Evolutionary conservation across 306 rosid genomes (phyloP), one percentile per base, ranked within the genome.

Genomic region (Urtica urens): DNA sequence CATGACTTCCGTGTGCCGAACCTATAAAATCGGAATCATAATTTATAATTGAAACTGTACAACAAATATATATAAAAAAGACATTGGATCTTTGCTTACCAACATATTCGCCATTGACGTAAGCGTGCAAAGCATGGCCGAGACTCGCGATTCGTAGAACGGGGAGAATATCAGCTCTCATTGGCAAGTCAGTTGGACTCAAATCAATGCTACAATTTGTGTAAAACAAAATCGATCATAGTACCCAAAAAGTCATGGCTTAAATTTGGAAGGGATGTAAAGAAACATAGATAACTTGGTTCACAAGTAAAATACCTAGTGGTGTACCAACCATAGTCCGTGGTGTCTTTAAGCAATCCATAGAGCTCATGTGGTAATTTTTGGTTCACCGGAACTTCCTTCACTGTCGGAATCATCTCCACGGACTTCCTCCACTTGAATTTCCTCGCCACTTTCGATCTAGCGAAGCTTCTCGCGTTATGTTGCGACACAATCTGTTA

Each of bases 251-350:
- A n/a, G n/a, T n/a, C n/a, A n/a, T n/a, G n/a, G n/a, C n/a, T n/a
- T n/a, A n/a, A n/a, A n/a, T n/a, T n/a, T n/a, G n/a, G n/a, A n/a
- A n/a, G n/a, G n/a, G n/a, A n/a, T n/a, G n/a, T n/a, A 39, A 9
- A 1, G 3, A 24, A 29, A 29, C 11, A 21, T 22, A 5, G 12
- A 10, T 8, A 29, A 12, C 52, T 38, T 27, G 10, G 20, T 13
- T 3, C 42, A 13, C 3, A 39, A 39, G 19, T 3, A 21, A n/a
- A n/a, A n/a, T 63, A 83, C 96, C 72, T 68, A 1, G 92, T 69
- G 55, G 78, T 81, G 71, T 51, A 90, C 99, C 99, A 90, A n/a
- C 50, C 95, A 48, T 90, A 84, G 62, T 90, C 95, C 6, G 85
- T 45, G 11, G 39, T 67, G 60, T 90, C 97, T 35, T 75, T 84